These are phyloP conservation scores for Falciphora oryzae DNA, from an alignment of 2,329 filamentous ascomycete species.

Conservation along the genomic window DNA sequence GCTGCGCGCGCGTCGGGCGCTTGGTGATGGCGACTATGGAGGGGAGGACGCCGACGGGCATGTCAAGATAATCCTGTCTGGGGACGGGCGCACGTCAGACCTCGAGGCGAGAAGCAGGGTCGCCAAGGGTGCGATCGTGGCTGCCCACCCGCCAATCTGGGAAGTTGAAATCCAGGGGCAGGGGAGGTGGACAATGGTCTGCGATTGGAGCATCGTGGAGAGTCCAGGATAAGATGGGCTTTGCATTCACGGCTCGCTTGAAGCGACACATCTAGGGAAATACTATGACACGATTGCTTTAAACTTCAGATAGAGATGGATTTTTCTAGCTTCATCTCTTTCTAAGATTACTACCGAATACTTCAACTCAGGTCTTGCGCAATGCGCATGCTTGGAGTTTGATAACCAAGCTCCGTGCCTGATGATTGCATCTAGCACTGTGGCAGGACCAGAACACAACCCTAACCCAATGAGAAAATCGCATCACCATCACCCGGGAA, in stretches of 20 bases:
- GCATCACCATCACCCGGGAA: too few relatives aligned
- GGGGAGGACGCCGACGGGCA: not conserved
- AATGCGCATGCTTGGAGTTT: not conserved
- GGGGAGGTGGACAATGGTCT: slow-evolving; percentile 19
- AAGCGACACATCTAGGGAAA: too few relatives aligned
- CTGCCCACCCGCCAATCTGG: slow-evolving; percentile 22
- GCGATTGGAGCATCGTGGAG: slow-evolving; percentile 15
- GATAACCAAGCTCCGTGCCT: not conserved
- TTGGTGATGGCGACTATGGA: slow-evolving; percentile 12
- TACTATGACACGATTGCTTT: too few relatives aligned
- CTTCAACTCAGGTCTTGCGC: too few relatives aligned
- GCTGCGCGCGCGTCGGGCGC: slow-evolving; percentile 13
- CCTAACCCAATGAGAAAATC: not conserved
- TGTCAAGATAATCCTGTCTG: slow-evolving; percentile 18
- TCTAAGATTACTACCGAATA: too few relatives aligned
- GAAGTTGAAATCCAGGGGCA: slow-evolving; percentile 15
- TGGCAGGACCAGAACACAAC: not conserved
- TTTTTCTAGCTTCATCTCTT: too few relatives aligned
- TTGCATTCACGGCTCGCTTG: not conserved
- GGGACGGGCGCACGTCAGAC: slow-evolving; percentile 21
- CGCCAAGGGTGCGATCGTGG: slow-evolving; percentile 22
- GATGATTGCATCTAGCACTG: not conserved
- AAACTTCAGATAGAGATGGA: too few relatives aligned
- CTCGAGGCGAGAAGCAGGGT: slow-evolving; percentile 23
- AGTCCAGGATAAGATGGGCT: not conserved